Evolutionary conservation across 345 rosid genomes (phyloP), one percentile per base, ranked within the genome.

Genomic region (Eucalyptus cloeziana): DNA sequence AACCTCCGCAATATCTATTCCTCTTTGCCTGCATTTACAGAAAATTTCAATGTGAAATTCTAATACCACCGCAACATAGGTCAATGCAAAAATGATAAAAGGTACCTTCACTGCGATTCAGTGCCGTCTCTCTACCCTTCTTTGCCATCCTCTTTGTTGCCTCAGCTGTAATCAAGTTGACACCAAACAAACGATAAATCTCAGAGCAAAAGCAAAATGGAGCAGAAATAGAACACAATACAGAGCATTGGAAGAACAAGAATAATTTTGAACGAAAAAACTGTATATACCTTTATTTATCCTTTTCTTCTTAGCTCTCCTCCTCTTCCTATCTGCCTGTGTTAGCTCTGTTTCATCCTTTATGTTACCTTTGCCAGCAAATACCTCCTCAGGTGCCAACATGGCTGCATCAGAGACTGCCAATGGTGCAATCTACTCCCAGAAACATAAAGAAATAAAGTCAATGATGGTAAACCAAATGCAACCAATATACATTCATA

Each of bases 281-380:
- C 47, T 10, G 25, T 45, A 83, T 94, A 91, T 92, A 95, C 99
- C 98, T 92, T 96, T 97, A 86, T 92, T 91, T 92, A 93, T 97
- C 87, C 98, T 95, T 92, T 98, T 98, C 97, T 98, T 98, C 90
- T 93, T 96, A 89, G 99, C 99, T 93, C 99, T 97, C 93, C 99
- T 95, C 89, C 97, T 98, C 93, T 95, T 98, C 94, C 96, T 95
- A 71, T 98, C 99, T 83, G 91, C 96, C 91, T 94, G 94, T 2
- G 98, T 97, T 31, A 97, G 93, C 90, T 97, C 99, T 50, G 95
- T 86, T 91, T 96, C 99, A 88, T 96, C 99, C 93, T 97, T 96
- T 54, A 98, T 90, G 54, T 96, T 92, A 88, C 99, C 97, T 95
- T 94, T 96, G 86, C 99, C 97, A 5, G 92, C 79, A 93, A 96